Evolutionary conservation across 2,329 filamentous ascomycete species (phyloP).

Genomic region (Penicillium digitatum): DNA sequence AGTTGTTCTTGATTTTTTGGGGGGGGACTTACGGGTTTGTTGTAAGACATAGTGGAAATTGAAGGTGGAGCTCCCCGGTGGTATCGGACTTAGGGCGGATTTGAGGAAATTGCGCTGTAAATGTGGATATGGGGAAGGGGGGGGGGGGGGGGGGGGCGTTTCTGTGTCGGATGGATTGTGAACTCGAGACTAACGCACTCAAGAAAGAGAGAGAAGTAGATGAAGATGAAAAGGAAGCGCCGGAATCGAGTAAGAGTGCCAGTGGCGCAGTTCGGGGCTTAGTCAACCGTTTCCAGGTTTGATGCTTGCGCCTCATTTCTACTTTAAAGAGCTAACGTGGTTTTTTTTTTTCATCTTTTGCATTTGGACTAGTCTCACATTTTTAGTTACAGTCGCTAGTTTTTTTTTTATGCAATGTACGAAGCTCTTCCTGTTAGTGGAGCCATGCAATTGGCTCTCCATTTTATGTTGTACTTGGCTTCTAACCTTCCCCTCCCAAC

Average conservation of each 20-base stretch:
- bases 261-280: conserved; percentile 3
- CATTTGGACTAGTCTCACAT: background rate
- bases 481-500: too few relatives aligned
- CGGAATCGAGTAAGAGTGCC: background rate
- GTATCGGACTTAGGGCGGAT: conserved; percentile 3
- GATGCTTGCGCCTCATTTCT: too few relatives aligned
- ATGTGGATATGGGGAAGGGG: background rate
- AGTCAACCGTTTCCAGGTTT: background rate
- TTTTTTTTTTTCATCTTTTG: background rate
- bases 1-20: background rate
- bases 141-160: background rate
- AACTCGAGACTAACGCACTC: background rate
- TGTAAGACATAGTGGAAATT: conserved; percentile 29
- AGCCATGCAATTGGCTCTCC: background rate
- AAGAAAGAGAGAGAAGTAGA: background rate
- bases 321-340: too few relatives aligned
- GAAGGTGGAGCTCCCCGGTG: conserved; percentile 8
- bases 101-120: background rate
- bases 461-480: background rate
- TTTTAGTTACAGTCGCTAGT: background rate
- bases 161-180: background rate
- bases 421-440: background rate
- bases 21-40: conserved; percentile 29
- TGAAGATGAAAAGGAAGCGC: background rate
- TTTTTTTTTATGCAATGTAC: background rate